phyloP scores from a whole-genome alignment of 148 eudicot species.

The Camellia granthamiana region DNA sequence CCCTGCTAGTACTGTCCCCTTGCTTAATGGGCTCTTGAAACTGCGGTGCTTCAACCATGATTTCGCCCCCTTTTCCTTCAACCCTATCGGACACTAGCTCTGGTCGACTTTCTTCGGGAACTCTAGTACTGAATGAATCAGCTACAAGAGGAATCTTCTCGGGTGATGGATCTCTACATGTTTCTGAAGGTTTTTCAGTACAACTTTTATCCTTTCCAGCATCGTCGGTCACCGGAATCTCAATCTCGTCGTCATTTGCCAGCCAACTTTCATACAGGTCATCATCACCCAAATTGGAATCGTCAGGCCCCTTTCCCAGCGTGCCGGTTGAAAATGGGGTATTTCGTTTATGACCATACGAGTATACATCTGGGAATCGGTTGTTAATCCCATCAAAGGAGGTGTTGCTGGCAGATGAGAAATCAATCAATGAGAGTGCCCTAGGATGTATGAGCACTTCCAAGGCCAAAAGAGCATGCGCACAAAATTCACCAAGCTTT shows the following conservation, averaged over 20 bases:
- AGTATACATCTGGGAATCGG: conserved; percentile 23
- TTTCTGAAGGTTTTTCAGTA: conserved; percentile 19
- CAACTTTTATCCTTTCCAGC: conserved; percentile 16
- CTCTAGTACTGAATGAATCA: conserved; percentile 6
- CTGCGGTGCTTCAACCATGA: conserved; percentile 31
- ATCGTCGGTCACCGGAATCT: conserved; percentile 22
- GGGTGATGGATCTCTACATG: conserved; percentile 7
- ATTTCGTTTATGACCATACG: conserved; percentile 25
- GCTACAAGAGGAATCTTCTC: conserved; percentile 19
- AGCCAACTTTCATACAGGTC: conserved; percentile 49
- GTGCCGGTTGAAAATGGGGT: conserved; percentile 20
- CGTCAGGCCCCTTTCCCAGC: conserved; percentile 18
- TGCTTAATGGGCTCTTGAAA: conserved; percentile 14
- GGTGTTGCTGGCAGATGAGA: conserved; percentile 22
- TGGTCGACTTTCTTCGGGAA: conserved; percentile 18
- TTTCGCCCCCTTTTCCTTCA: conserved; percentile 24
- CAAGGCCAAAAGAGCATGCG: conserved; percentile 64
- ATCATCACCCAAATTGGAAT: conserved; percentile 43
- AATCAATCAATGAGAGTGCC: conserved; percentile 59
- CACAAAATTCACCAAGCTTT: conserved; percentile 65
- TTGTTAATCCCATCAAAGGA: conserved; percentile 19
- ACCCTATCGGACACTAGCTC: conserved; percentile 3
- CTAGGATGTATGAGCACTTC: conserved; percentile 88
- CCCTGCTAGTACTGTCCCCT: conserved; percentile 2
- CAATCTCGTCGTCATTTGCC: conserved; percentile 34